These are phyloP conservation scores for Lentinula novae-zelandiae DNA, from an alignment of 1,284 basidiomycete species.

Conservation along the genomic window DNA sequence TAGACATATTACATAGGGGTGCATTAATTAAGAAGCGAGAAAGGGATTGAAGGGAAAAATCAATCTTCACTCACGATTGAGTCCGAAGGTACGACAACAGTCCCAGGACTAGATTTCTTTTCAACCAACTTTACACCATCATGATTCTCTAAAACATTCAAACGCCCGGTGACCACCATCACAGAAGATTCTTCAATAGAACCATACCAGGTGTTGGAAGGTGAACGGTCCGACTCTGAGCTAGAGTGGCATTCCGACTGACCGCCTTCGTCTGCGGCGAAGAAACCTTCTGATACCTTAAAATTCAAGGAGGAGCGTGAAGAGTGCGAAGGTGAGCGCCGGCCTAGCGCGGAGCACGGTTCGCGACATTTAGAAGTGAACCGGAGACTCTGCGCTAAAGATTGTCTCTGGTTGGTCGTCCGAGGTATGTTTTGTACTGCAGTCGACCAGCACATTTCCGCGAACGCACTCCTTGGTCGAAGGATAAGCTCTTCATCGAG, in stretches of 20 bases:
- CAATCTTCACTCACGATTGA: slow-evolving; percentile 1
- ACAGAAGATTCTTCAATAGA: background rate
- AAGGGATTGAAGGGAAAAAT: background rate
- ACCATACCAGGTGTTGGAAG: background rate
- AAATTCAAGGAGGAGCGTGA: background rate
- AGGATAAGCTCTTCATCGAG: slow-evolving; percentile 14
- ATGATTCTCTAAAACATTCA: background rate
- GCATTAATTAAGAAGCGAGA: background rate
- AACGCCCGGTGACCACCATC: background rate
- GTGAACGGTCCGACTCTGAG: background rate
- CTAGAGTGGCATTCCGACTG: background rate
- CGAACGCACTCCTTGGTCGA: slow-evolving; percentile 13
- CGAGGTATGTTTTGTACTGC: slow-evolving; percentile 8
- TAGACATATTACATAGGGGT: background rate
- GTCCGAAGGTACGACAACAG: background rate
- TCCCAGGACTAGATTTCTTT: background rate
- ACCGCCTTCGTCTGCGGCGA: background rate
- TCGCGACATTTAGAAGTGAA: background rate
- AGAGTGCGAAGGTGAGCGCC: background rate
- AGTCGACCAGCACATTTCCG: slow-evolving; percentile 13
- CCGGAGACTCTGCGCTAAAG: background rate
- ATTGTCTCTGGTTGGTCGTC: background rate
- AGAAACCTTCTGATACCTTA: background rate
- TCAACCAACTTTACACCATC: background rate
- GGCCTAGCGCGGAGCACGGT: background rate